A percentile compares a stretch with the other conserved stretches of the same genome.
Evolutionary conservation across 1,139 yeast genomes (phyloP).

Genomic region (Saccharomyces hybrid): DNA sequence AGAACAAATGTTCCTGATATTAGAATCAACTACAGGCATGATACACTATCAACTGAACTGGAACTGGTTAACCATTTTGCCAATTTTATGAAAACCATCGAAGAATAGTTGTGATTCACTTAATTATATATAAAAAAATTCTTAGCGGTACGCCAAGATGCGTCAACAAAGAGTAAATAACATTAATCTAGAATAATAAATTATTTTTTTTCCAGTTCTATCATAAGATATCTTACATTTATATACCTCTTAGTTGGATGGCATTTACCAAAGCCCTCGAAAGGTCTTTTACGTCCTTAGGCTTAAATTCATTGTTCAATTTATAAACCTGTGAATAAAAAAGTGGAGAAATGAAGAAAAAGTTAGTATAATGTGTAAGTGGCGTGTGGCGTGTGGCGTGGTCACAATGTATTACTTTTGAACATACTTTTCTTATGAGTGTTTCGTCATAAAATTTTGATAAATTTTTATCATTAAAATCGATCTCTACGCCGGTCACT

Average conservation of each 20-base stretch:
- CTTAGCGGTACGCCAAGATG: background rate
- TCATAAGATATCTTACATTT: background rate
- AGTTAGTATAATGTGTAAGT: background rate
- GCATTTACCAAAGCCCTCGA: conserved; percentile 32
- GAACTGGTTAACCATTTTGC: conserved; percentile 61
- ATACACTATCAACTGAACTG: conserved; percentile 70
- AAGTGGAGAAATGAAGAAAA: conserved; percentile 3
- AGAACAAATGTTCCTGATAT: conserved; percentile 93
- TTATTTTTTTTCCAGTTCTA: background rate
- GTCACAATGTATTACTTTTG: background rate
- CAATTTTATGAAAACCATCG: conserved; percentile 11
- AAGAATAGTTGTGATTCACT: background rate
- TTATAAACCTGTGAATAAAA: conserved; percentile 22
- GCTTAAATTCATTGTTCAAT: conserved; percentile 18
- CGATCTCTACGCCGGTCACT: conserved; percentile 32
- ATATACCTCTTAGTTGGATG: conserved; percentile 33
- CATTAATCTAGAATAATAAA: background rate
- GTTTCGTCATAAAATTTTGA: conserved; percentile 30
- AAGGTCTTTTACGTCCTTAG: conserved; percentile 16
- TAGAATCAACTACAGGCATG: conserved; percentile 72
- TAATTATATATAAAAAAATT: background rate
- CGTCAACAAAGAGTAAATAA: background rate
- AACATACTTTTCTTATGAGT: conserved; percentile 33
- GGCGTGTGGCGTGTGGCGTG: background rate
- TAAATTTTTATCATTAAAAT: conserved; percentile 33